Evolutionary conservation across 1,139 yeast species (phyloP).

Genomic region (Diutina siamensis): DNA sequence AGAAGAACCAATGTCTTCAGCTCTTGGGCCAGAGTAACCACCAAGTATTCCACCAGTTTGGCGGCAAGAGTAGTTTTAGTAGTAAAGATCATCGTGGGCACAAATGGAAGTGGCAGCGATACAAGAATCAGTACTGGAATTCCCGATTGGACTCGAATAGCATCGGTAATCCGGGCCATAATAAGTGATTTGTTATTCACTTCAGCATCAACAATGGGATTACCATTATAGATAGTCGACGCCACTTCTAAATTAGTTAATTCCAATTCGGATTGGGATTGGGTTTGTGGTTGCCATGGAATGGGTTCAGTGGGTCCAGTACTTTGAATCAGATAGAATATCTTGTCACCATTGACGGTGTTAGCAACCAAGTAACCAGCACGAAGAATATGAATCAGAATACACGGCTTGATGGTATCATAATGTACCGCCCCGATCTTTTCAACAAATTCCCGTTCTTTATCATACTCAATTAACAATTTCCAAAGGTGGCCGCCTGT

Average conservation of each 20-base stretch:
- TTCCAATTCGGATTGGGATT: conserved; percentile 9
- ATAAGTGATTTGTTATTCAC: conserved; percentile 21
- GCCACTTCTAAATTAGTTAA: conserved; percentile 51
- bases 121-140: conserved; percentile 51
- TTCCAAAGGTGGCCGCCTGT: conserved; percentile 72
- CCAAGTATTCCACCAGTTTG: conserved; percentile 48
- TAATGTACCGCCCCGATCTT: conserved; percentile 45
- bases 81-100: conserved; percentile 52
- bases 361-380: conserved; percentile 71
- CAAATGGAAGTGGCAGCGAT: conserved; percentile 57
- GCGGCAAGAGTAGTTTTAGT: conserved; percentile 36
- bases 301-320: conserved; percentile 43
- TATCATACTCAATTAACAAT: conserved; percentile 33
- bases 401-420: conserved; percentile 59
- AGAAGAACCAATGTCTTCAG: conserved; percentile 60
- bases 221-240: conserved; percentile 39
- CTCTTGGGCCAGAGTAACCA: conserved; percentile 30
- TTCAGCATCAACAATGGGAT: conserved; percentile 47
- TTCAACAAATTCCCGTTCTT: conserved; percentile 19
- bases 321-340: conserved; percentile 64
- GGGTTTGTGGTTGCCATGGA: conserved; percentile 13
- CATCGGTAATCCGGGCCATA: conserved; percentile 17
- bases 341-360: conserved; percentile 48
- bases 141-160: conserved; percentile 49
- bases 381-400: conserved; percentile 47